Percentiles rank a stretch among this genome's conserved stretches.
Evolutionary conservation across 306 rosid genomes (phyloP).

Genomic region (Trifolium fragiferum): DNA sequence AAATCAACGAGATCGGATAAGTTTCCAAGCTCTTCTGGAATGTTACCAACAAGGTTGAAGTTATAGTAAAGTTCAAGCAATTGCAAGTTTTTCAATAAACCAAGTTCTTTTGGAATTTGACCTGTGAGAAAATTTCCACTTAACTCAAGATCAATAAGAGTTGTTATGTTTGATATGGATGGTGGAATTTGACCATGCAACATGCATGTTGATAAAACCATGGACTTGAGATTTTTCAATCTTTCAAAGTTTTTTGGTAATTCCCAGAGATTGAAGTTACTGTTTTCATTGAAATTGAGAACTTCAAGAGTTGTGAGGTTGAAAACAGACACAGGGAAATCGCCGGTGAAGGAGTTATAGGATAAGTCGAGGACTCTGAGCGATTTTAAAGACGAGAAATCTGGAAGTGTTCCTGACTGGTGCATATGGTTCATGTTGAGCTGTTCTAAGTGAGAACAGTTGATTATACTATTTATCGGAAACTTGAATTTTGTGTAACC

Average conservation of each 20-base stretch:
- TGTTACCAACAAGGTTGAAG: constrained; percentile 56
- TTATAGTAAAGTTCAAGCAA: constrained; percentile 90
- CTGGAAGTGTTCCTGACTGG: constrained; percentile 63
- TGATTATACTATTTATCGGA: constrained; percentile 49
- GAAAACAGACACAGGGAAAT: constrained; percentile 78
- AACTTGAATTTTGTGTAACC: constrained; percentile 58
- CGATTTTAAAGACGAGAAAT: constrained; percentile 66
- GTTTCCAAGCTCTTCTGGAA: constrained; percentile 84
- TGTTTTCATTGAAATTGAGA: constrained; percentile 80
- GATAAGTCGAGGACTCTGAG: constrained; percentile 77
- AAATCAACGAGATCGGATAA: constrained; percentile 72
- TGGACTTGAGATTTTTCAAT: constrained; percentile 54
- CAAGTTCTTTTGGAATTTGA: constrained; percentile 71
- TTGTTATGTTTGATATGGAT: constrained; percentile 75
- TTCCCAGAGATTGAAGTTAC: constrained; percentile 61
- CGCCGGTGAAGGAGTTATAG: constrained; percentile 66
- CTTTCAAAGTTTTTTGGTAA: constrained; percentile 58
- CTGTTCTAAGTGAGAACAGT: constrained; percentile 72
- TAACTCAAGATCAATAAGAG: constrained; percentile 81
- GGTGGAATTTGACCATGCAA: constrained; percentile 73
- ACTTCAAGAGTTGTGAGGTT: constrained; percentile 70
- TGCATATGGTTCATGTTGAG: constrained; percentile 57
- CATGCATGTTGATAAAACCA: constrained; percentile 77
- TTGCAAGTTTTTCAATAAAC: constrained; percentile 62
- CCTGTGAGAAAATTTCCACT: constrained; percentile 76